Evolutionary conservation across 169 alveolate genomes (phyloP), one percentile per base, ranked within the genome.

Genomic region (Fabrea salina): DNA sequence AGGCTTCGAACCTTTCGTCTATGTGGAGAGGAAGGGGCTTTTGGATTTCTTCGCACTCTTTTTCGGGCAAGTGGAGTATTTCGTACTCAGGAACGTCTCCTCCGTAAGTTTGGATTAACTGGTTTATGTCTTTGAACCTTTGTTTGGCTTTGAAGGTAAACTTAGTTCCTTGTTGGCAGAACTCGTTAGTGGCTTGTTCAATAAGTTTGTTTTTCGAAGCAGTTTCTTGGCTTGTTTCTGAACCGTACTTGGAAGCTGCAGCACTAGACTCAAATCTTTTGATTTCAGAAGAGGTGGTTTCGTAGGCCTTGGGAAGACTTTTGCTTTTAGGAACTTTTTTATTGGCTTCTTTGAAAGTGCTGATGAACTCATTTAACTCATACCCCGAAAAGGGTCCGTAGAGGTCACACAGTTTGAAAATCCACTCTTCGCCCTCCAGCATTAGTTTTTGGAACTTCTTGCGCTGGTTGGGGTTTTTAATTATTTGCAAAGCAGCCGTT

Each of bases 71-170:
- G 11, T 25, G 19, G 16, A 22, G 35, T 4, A 70, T 25, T 2
- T 27, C 37, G 6, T 19, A n/a, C 16, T 70, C 59, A 0, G 39
- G 41, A 70, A 27, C 37, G 22, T 19, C 1, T 1, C 79, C 79
- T 16, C 49, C 49, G 64, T 22, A 30, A 13, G n/a, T 50, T 50
- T 70, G 41, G 37, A 47, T 1, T 30, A 44, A 30, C 19, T 70
- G 25, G n/a, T 43, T 70, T 11, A 70, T 25, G 44, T 70, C 79
- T 4, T 43, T 70, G 47, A 25, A 70, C n/a, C 79, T 70, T 70
- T 70, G 79, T 70, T 70, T 70, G 25, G 79, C 66, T 44, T 70
- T 70, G 49, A 70, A 70, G n/a, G 79, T 47, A 37, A 70, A 70
- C 35, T 70, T 70, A n/a, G 49, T 49, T 5, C 22, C 39, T 43